Conservation (phyloP, 1,284 basidiomycete species). For the Fomitiporia mediterranea region DNA sequence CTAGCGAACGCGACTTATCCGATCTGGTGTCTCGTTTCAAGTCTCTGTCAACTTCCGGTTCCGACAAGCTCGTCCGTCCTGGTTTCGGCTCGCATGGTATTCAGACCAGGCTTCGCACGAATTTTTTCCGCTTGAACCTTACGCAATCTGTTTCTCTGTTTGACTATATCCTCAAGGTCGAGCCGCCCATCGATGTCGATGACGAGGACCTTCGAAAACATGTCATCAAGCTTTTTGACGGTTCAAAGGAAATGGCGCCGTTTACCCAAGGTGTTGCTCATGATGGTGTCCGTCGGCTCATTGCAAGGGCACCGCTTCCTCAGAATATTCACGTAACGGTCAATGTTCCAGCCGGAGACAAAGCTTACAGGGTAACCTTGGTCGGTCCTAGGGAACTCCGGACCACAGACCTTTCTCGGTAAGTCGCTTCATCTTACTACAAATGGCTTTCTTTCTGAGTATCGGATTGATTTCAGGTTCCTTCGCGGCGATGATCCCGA, state of each 20-base stretch:
- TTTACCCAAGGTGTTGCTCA: conserved; percentile 51
- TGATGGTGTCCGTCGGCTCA: conserved; percentile 52
- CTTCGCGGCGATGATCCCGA: conserved; percentile 42
- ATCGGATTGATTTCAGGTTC: conserved; percentile 36
- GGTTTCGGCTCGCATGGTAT: conserved; percentile 58
- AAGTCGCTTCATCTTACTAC: conserved; percentile 26
- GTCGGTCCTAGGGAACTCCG: conserved; percentile 43
- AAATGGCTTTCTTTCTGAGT: neutral
- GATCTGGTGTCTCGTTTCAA: neutral
- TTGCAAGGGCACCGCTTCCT: conserved; percentile 51
- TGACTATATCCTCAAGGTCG: conserved; percentile 57
- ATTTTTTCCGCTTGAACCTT: conserved; percentile 58
- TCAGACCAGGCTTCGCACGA: conserved; percentile 51
- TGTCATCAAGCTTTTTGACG: conserved; percentile 56
- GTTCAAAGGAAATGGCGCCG: conserved; percentile 36
- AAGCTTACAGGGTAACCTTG: conserved; percentile 50
- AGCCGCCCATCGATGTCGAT: conserved; percentile 46
- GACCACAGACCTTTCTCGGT: conserved; percentile 43
- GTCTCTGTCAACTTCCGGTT: conserved; percentile 16
- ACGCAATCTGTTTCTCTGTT: conserved; percentile 43
- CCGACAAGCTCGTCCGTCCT: conserved; percentile 40
- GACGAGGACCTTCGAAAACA: conserved; percentile 39
- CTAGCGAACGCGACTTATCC: neutral
- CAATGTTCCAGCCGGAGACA: conserved; percentile 47
- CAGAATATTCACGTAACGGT: conserved; percentile 45